Percentiles rank a stretch among this genome's conserved stretches.
phyloP scores from a whole-genome alignment of 192 early-diverging fungal species.

The Piromyces finnis region DNA sequence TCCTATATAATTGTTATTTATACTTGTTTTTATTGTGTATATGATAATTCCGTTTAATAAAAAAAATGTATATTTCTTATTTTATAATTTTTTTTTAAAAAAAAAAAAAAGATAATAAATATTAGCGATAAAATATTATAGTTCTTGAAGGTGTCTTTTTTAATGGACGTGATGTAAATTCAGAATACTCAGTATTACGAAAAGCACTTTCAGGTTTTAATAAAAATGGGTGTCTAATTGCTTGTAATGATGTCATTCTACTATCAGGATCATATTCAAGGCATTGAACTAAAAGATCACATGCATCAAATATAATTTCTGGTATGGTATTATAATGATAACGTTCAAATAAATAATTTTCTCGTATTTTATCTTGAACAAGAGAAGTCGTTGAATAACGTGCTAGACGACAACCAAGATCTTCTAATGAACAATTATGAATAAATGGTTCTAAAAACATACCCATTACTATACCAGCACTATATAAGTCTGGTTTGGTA shows the following conservation, averaged over 20 bases:
- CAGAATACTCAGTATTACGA: background rate
- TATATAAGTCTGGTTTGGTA: slow-evolving; percentile 42
- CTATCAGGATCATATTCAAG: background rate
- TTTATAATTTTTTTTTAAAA: too few relatives aligned
- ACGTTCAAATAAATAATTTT: background rate
- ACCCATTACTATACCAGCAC: slow-evolving; percentile 48
- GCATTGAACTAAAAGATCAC: background rate
- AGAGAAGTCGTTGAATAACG: slow-evolving; percentile 35
- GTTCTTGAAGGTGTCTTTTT: background rate
- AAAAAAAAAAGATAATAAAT: too few relatives aligned
- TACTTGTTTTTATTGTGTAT: too few relatives aligned
- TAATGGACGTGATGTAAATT: background rate
- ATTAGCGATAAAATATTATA: background rate
- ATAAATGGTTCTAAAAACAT: slow-evolving; percentile 57
- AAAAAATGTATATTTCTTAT: too few relatives aligned
- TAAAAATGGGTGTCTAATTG: background rate
- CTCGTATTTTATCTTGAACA: background rate
- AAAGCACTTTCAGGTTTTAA: background rate
- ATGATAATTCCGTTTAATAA: too few relatives aligned
- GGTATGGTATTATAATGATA: background rate
- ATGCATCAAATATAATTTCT: background rate
- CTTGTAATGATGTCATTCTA: background rate
- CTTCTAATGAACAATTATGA: slow-evolving; percentile 34
- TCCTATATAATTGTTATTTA: too few relatives aligned
- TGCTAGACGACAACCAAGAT: slow-evolving; percentile 49